Evolutionary conservation across 1,284 basidiomycete species (phyloP).

Genomic region (Ceratobasidium sp.): DNA sequence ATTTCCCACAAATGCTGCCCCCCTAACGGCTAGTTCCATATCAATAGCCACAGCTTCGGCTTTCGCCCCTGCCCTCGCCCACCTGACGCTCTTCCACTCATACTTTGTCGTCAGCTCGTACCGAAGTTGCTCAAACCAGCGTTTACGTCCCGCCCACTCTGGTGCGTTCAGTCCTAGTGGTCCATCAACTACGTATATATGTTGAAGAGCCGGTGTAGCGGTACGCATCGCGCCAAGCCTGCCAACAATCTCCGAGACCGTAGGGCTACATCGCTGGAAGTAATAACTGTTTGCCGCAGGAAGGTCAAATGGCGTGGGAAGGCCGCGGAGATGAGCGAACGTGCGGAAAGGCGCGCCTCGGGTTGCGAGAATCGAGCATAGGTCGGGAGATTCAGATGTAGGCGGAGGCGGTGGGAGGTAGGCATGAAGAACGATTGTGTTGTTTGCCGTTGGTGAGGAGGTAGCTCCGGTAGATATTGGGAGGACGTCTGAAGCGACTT

Average conservation of each 20-base stretch:
- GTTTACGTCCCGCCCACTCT: conserved; percentile 28
- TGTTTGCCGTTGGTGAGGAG: conserved; percentile 24
- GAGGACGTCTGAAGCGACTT: conserved; percentile 14
- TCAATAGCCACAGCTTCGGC: conserved; percentile 30
- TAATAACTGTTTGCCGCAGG: conserved; percentile 20
- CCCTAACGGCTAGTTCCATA: conserved; percentile 27
- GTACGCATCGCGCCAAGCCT: conserved; percentile 22
- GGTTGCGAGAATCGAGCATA: conserved; percentile 10
- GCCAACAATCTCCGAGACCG: conserved; percentile 20
- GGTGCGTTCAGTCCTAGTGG: conserved; percentile 11
- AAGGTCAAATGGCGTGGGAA: conserved; percentile 24
- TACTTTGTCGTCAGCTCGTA: conserved; percentile 27
- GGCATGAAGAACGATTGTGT: conserved; percentile 33
- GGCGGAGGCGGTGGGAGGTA: conserved; percentile 18
- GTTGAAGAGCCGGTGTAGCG: conserved; percentile 22
- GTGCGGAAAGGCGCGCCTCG: conserved; percentile 37
- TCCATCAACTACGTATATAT: conserved; percentile 37
- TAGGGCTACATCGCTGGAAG: conserved; percentile 32
- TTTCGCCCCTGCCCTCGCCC: conserved; percentile 38
- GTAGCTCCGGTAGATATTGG: neutral
- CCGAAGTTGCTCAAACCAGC: conserved; percentile 35
- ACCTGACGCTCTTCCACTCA: conserved; percentile 33
- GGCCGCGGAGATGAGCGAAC: conserved; percentile 26
- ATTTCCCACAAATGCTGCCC: conserved; percentile 24
- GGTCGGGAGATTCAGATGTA: neutral